Percentiles rank a stretch among this genome's conserved stretches.
These are phyloP conservation scores for Clathrus columnatus DNA, from an alignment of 768 basidiomycete species.

Conservation along the genomic window DNA sequence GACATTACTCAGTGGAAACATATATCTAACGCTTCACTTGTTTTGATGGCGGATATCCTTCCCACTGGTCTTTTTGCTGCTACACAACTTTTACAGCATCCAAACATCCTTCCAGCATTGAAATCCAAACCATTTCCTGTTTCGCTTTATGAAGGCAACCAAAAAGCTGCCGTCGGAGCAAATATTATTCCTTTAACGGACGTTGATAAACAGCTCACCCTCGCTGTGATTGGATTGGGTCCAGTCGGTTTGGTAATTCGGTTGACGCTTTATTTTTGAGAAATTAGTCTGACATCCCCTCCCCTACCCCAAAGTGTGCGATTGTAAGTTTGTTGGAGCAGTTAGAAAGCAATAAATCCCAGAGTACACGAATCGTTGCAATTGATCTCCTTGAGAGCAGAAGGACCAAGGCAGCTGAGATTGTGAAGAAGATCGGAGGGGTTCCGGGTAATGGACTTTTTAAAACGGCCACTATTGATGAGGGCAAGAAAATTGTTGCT, in stretches of 20 bases:
- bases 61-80: slow-evolving; percentile 77
- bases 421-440: slow-evolving; percentile 42
- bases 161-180: neutral
- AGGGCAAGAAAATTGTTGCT: slow-evolving; percentile 39
- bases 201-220: slow-evolving; percentile 44
- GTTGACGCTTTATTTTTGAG: neutral
- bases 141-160: slow-evolving; percentile 21
- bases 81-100: slow-evolving; percentile 61
- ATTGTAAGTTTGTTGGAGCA: slow-evolving; percentile 55
- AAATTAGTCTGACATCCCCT: neutral
- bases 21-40: slow-evolving; percentile 56
- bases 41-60: slow-evolving; percentile 69
- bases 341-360: slow-evolving; percentile 35
- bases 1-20: slow-evolving; percentile 4
- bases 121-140: slow-evolving; percentile 52
- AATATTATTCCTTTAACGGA: slow-evolving; percentile 9
- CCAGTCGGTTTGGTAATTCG: slow-evolving; percentile 60
- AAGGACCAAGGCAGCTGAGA: slow-evolving; percentile 49
- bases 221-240: slow-evolving; percentile 68
- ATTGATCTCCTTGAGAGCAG: slow-evolving; percentile 53
- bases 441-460: slow-evolving; percentile 42
- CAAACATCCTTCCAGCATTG: slow-evolving; percentile 55
- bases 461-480: slow-evolving; percentile 40
- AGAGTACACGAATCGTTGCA: slow-evolving; percentile 46
- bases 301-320: slow-evolving; percentile 38